A percentile compares a stretch with the other conserved stretches of the same genome.
These are phyloP conservation scores for Yarrowia galli DNA, from an alignment of 1,139 yeast species.

Conservation along the genomic window DNA sequence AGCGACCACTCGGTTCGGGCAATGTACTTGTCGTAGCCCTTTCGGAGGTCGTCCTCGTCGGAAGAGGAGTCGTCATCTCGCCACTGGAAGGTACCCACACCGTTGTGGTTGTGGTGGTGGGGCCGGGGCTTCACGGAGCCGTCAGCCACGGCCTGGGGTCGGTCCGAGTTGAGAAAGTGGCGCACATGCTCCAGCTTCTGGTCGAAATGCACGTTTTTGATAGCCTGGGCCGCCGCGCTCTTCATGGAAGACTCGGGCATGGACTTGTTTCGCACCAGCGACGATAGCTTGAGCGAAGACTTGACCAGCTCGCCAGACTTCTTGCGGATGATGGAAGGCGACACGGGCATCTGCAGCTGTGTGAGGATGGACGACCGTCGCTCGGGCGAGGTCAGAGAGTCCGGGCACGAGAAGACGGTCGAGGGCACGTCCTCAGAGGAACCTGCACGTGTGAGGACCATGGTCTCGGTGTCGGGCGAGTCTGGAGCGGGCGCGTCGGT, in stretches of 20 bases:
- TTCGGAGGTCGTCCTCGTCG: conserved; percentile 47
- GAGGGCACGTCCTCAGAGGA: conserved; percentile 37
- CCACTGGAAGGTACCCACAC: conserved; percentile 35
- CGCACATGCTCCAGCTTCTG: conserved; percentile 67
- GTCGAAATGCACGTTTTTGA: conserved; percentile 81
- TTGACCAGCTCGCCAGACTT: conserved; percentile 84
- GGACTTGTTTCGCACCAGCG: conserved; percentile 62
- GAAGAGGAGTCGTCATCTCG: conserved; percentile 59
- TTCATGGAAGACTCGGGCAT: conserved; percentile 57
- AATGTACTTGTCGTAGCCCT: conserved; percentile 40
- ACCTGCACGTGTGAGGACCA: conserved; percentile 22
- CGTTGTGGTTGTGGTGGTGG: conserved; percentile 36
- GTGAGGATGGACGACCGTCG: conserved; percentile 30
- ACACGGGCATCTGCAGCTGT: conserved; percentile 39
- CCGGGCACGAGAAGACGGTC: conserved; percentile 25
- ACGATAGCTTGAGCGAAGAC: conserved; percentile 66
- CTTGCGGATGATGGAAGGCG: conserved; percentile 54
- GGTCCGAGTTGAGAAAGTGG: conserved; percentile 73
- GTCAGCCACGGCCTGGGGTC: conserved; percentile 77
- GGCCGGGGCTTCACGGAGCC: conserved; percentile 44
- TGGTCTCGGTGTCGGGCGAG: conserved; percentile 2
- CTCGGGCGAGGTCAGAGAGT: conserved; percentile 29
- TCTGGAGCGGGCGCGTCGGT: background rate
- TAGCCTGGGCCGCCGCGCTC: conserved; percentile 62
- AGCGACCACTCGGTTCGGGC: conserved; percentile 42